Conservation (phyloP, 371 early-diverging fungal genomes). For the Lichtheimia ornata region DNA sequence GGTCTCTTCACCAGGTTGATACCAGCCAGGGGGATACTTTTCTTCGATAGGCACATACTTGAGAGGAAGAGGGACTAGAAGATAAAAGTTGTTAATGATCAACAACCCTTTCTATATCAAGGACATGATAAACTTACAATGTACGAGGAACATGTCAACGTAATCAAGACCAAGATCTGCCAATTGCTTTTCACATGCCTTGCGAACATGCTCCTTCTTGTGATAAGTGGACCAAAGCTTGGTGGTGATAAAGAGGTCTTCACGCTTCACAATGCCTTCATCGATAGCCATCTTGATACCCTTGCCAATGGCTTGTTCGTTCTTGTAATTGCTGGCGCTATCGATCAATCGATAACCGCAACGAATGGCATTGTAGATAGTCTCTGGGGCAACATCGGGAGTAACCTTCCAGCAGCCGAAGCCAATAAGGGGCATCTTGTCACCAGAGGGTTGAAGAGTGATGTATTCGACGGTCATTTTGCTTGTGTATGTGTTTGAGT, state of each 20-base stretch:
- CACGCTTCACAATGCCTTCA: constrained; percentile 50
- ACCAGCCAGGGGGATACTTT: constrained; percentile 29
- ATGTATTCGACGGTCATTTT: constrained; percentile 25
- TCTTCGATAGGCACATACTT: constrained; percentile 30
- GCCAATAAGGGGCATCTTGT: constrained; percentile 24
- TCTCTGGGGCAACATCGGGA: constrained; percentile 25
- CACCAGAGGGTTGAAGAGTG: constrained; percentile 18
- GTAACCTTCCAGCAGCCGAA: constrained; percentile 38
- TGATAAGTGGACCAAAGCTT: constrained; percentile 73
- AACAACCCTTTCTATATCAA: not conserved
- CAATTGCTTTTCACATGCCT: constrained; percentile 55
- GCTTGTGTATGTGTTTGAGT: not conserved
- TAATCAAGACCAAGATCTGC: constrained; percentile 63
- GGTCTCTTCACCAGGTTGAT: constrained; percentile 22
- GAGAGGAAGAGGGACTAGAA: constrained; percentile 25
- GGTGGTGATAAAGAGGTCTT: constrained; percentile 73
- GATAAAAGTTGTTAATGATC: not conserved
- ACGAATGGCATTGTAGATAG: constrained; percentile 27
- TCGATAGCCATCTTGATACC: constrained; percentile 42
- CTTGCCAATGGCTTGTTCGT: constrained; percentile 62
- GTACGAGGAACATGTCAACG: constrained; percentile 71
- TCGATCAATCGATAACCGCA: constrained; percentile 32
- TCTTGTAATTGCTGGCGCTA: constrained; percentile 45
- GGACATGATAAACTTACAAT: constrained; percentile 21
- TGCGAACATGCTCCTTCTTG: constrained; percentile 49